Evolutionary conservation across 306 rosid species (phyloP).

Genomic region (Gynostemma pentaphyllum): DNA sequence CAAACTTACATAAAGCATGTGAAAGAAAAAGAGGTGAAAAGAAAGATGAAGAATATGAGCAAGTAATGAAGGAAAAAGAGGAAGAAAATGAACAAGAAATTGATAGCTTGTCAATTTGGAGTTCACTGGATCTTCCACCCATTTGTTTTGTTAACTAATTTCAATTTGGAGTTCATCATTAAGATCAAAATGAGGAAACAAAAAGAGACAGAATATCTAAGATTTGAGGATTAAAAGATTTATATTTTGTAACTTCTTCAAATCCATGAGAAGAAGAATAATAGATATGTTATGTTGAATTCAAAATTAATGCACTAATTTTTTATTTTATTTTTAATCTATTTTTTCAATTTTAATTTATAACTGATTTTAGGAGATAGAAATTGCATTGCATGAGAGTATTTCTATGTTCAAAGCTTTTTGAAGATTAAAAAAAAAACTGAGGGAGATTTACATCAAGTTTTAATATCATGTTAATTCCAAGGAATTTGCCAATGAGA

Average conservation of each 20-base stretch:
- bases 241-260: no score
- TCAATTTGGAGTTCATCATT: constrained; percentile 2
- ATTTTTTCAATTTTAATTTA: not conserved
- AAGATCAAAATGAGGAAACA: constrained; percentile 1
- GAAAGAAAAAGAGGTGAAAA: constrained; percentile 28
- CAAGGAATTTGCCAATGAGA: no score
- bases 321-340: not conserved
- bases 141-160: constrained; percentile 61
- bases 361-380: no score
- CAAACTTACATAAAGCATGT: constrained; percentile 42
- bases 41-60: constrained; percentile 15
- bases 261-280: not conserved
- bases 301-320: not conserved
- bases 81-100: constrained; percentile 25
- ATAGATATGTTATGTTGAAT: not conserved
- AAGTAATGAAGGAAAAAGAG: constrained; percentile 11
- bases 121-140: constrained; percentile 79
- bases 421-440: no score
- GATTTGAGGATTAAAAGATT: no score
- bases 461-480: no score
- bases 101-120: constrained; percentile 67
- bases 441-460: no score
- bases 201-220: not conserved
- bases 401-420: no score
- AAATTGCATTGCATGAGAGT: no score